phyloP scores from a whole-genome alignment of 352 stramenopile genomes.

The Phytophthora constricta region DNA sequence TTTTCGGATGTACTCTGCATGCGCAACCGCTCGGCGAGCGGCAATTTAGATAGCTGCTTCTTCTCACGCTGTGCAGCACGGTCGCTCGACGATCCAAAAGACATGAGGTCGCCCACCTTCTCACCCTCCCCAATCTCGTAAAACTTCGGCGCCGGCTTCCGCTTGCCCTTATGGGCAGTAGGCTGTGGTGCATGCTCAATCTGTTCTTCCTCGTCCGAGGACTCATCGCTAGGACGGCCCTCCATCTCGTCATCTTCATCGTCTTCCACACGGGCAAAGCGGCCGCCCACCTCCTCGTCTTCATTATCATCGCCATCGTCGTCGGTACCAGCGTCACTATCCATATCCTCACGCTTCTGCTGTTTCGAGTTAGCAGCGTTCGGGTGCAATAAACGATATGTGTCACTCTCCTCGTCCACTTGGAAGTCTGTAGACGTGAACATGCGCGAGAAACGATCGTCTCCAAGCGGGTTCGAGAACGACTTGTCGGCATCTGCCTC shows the following conservation, averaged over 20 bases:
- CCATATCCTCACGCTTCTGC: conserved; percentile 90
- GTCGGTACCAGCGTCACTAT: conserved; percentile 87
- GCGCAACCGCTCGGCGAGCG: conserved; percentile 77
- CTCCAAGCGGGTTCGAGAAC: conserved; percentile 88
- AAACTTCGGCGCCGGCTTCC: conserved; percentile 67
- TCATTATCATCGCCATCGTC: conserved; percentile 63
- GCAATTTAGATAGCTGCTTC: conserved; percentile 80
- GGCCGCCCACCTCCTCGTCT: conserved; percentile 58
- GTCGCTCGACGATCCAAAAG: conserved; percentile 74
- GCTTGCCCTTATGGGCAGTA: conserved; percentile 39
- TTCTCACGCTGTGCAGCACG: conserved; percentile 75
- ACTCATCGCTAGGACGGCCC: conserved; percentile 71
- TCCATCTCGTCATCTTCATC: conserved; percentile 67
- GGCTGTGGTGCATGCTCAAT: conserved; percentile 17
- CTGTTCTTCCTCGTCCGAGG: conserved; percentile 63
- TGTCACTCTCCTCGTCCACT: conserved; percentile 96
- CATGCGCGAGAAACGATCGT: conserved; percentile 97
- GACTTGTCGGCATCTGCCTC: conserved; percentile 27
- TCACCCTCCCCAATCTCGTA: conserved; percentile 88
- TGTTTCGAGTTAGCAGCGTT: conserved; percentile 80
- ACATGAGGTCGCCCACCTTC: conserved; percentile 82
- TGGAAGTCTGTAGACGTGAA: conserved; percentile 98
- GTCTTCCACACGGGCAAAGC: conserved; percentile 79
- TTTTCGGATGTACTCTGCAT: conserved; percentile 77
- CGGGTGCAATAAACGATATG: conserved; percentile 96